These are phyloP conservation scores for Amaranthus palmeri DNA, from an alignment of 148 eudicot genomes.

Conservation along the genomic window DNA sequence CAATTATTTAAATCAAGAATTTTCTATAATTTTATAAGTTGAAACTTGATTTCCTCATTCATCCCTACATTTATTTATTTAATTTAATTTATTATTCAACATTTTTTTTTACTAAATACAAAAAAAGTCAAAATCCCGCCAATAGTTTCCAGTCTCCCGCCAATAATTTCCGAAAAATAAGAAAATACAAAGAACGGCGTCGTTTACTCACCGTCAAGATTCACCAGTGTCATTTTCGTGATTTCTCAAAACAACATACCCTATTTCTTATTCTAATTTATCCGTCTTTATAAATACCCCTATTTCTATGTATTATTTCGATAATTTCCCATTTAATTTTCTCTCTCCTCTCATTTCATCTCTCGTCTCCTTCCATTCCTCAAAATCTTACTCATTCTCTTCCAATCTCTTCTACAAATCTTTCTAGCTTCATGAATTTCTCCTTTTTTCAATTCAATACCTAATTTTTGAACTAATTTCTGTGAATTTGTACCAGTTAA, in stretches of 20 bases:
- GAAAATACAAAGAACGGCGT: background rate
- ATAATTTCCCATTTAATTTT: conserved; percentile 2
- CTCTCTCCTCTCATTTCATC: conserved; percentile 3
- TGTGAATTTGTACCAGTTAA: background rate
- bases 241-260: background rate
- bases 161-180: background rate
- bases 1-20: too few species aligned
- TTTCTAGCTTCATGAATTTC: conserved; percentile 8
- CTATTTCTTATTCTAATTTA: background rate
- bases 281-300: conserved; percentile 3
- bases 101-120: too few species aligned
- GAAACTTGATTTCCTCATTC: too few species aligned
- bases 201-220: background rate
- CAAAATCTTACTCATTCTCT: conserved; percentile 20
- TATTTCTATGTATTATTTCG: background rate
- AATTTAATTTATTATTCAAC: too few species aligned
- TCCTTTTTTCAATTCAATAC: conserved; percentile 8
- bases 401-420: conserved; percentile 1
- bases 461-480: background rate
- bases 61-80: too few species aligned
- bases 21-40: too few species aligned
- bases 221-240: conserved; percentile 12
- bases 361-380: background rate
- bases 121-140: conserved; percentile 17
- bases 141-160: conserved; percentile 22